phyloP scores from a whole-genome alignment of 768 basidiomycete genomes.

The Mycena metata region DNA sequence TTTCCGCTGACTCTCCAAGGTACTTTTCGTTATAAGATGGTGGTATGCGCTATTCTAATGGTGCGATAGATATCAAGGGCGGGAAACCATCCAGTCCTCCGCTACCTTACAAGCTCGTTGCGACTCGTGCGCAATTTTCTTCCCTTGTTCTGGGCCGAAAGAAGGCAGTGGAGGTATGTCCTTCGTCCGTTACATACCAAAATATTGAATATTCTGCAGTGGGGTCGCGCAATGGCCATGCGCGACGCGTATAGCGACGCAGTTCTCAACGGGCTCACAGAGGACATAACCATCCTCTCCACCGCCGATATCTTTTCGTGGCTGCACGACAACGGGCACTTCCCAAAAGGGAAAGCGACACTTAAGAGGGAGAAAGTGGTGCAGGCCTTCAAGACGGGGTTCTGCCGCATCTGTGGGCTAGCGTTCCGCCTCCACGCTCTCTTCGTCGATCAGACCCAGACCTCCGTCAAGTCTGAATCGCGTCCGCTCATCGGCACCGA shows the following conservation, averaged over 20 bases:
- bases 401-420: conserved; percentile 52
- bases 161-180: conserved; percentile 65
- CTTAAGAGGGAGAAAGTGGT: conserved; percentile 31
- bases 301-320: conserved; percentile 62
- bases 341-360: conserved; percentile 39
- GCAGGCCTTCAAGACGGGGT: conserved; percentile 41
- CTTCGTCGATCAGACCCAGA: conserved; percentile 18
- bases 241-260: conserved; percentile 54
- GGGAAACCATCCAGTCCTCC: conserved; percentile 39
- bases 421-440: conserved; percentile 39
- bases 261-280: conserved; percentile 29
- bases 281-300: conserved; percentile 47
- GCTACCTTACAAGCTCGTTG: conserved; percentile 58
- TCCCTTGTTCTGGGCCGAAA: conserved; percentile 57
- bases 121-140: conserved; percentile 51
- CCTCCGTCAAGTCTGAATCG: conserved; percentile 14
- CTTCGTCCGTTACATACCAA: not conserved
- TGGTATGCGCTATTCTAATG: not conserved
- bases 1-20: conserved; percentile 63
- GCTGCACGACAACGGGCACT: conserved; percentile 58
- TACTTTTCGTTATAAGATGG: conserved; percentile 29
- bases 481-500: conserved; percentile 12
- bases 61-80: conserved; percentile 44
- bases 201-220: conserved; percentile 47
- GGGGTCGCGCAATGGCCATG: conserved; percentile 62